Evolutionary conservation across 2,329 filamentous ascomycete genomes (phyloP), one percentile per base, ranked within the genome.

Genomic region (Aureobasidium melanogenum): DNA sequence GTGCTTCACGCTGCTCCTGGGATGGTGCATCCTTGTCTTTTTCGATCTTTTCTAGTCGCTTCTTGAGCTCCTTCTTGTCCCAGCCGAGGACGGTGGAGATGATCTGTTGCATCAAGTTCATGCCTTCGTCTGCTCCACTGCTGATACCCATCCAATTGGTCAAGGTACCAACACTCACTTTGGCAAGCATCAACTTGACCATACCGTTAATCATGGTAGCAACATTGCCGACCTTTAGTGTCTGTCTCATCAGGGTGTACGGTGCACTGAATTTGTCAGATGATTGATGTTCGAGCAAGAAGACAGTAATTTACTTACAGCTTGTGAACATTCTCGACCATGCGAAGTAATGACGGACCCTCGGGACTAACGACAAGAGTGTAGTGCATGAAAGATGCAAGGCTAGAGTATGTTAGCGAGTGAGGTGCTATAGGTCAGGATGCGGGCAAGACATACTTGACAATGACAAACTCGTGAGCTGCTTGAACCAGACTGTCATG

Each of bases 111-210:
- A 94, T 72, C 9, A 93, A 72, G 69, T 92, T 94, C 87, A 90
- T 89, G 50, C 89, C 89, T 66, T 91, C 88, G 64, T 90, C 84
- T 0, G 86, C 82, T 50, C 84, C 84, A 50, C 83, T 82, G 0
- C 87, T 91, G 41, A 90, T 71, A 0, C 89, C 88, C 12, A 92
- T 81, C 87, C 87, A 93, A 70, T 91, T 92, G 5, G 89, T 90
- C 55, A 93, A 74, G 8, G 84, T 84, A 1, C 84, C 85, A 5
- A 93, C 78, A 65, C 87, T 88, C 61, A 91, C 76, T 74, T 94
- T 94, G n/a, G 88, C 85, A 15, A 94, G 79, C 17, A 92, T 79
- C 17, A 93, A 75, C 58, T 80, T 82, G 71, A 89, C 81, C 80
- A 93, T 86, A 62, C 81, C 88, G 68, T 82, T 88, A 61, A 93